Percentiles rank a stretch among this genome's conserved stretches.
These are phyloP conservation scores for Pholiota microspora DNA, from an alignment of 768 basidiomycete genomes.

Conservation along the genomic window DNA sequence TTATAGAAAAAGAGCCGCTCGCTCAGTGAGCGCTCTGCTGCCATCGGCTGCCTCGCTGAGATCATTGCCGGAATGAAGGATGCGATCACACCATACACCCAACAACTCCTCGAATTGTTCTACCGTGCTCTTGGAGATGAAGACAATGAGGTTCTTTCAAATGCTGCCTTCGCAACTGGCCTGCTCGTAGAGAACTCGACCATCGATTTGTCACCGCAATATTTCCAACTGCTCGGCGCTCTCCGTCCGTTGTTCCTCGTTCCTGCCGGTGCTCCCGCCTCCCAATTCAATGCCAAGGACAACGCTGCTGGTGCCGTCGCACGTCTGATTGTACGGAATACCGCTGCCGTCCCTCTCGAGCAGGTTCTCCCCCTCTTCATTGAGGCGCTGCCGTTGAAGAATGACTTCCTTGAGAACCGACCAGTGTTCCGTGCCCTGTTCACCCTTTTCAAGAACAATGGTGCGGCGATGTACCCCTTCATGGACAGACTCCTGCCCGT, in stretches of 20 bases:
- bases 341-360: conserved; percentile 78
- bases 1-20: conserved; percentile 80
- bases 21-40: conserved; percentile 86
- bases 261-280: conserved; percentile 55
- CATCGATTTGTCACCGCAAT: conserved; percentile 80
- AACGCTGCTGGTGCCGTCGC: conserved; percentile 96
- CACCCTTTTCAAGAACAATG: conserved; percentile 79
- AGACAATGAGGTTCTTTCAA: conserved; percentile 93
- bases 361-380: conserved; percentile 88
- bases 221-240: conserved; percentile 70
- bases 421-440: conserved; percentile 89
- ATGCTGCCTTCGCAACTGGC: conserved; percentile 92
- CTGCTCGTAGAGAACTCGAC: conserved; percentile 87
- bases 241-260: conserved; percentile 82
- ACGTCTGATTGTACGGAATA: conserved; percentile 82
- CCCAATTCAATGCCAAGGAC: conserved; percentile 84
- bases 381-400: conserved; percentile 77
- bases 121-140: conserved; percentile 77
- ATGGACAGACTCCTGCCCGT: conserved; percentile 78
- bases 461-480: conserved; percentile 66
- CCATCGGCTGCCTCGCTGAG: conserved; percentile 93
- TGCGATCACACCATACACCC: conserved; percentile 82
- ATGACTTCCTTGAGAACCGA: conserved; percentile 88
- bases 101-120: conserved; percentile 80
- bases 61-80: conserved; percentile 90